Conservation (phyloP, 225 moss, liverwort and hornwort genomes). For the Physcomitrium patens region DNA sequence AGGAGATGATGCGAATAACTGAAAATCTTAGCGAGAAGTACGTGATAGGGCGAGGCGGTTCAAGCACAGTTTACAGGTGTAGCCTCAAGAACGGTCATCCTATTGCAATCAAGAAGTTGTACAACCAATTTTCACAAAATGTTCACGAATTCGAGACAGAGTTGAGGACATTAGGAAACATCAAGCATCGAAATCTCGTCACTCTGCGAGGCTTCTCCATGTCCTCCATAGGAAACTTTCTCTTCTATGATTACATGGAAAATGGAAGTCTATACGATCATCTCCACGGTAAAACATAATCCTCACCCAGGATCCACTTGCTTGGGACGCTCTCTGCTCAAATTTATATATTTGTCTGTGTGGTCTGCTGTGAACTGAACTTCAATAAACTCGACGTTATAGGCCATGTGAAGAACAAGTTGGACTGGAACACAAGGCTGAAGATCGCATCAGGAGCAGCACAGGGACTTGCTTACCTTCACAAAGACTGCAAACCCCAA, state of each 20-base stretch:
- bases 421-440: constrained; percentile 82
- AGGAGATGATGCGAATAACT: constrained; percentile 86
- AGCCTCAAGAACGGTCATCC: constrained; percentile 83
- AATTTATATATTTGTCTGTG: not conserved
- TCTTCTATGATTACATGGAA: constrained; percentile 96
- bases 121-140: constrained; percentile 79
- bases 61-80: constrained; percentile 88
- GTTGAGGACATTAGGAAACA: constrained; percentile 76
- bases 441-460: constrained; percentile 88
- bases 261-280: constrained; percentile 86
- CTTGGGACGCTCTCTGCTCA: not conserved
- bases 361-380: not conserved
- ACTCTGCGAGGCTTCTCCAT: constrained; percentile 83
- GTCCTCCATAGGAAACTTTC: constrained; percentile 83
- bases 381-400: not conserved
- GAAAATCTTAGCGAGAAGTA: constrained; percentile 86
- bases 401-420: constrained; percentile 66
- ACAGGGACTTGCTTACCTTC: constrained; percentile 90
- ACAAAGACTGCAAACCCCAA: constrained; percentile 87
- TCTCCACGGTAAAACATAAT: constrained; percentile 55
- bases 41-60: constrained; percentile 77
- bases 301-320: not conserved
- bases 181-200: constrained; percentile 93
- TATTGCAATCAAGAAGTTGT: constrained; percentile 91
- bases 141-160: constrained; percentile 87